phyloP scores from a whole-genome alignment of 169 alveolate species.

The Plasmodium berghei region DNA sequence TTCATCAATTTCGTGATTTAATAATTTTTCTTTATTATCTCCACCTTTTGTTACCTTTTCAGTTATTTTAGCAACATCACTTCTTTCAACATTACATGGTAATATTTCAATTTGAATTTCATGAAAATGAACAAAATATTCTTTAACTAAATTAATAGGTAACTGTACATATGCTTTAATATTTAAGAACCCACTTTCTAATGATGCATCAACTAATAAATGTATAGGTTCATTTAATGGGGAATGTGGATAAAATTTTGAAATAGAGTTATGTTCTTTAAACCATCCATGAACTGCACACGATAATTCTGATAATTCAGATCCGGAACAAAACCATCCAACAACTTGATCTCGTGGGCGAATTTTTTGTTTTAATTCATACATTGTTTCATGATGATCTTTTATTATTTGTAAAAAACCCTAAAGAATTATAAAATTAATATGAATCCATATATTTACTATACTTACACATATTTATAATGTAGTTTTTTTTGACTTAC shows the following conservation, averaged over 20 bases:
- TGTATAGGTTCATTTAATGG: conserved; percentile 92
- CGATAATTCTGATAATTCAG: conserved; percentile 92
- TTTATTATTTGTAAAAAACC: conserved; percentile 93
- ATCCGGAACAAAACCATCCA: conserved; percentile 94
- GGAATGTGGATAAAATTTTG: conserved; percentile 92
- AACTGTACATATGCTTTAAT: conserved; percentile 90
- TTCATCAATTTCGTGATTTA: conserved; percentile 65
- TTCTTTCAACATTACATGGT: conserved; percentile 77
- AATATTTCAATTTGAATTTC: conserved; percentile 88
- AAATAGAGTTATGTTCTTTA: conserved; percentile 88
- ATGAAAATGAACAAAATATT: conserved; percentile 90
- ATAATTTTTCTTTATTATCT: conserved; percentile 38
- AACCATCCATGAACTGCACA: conserved; percentile 95
- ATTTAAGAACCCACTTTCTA: conserved; percentile 89
- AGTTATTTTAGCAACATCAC: conserved; percentile 19
- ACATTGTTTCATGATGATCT: conserved; percentile 93
- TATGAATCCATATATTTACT: neutral
- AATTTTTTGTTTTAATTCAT: conserved; percentile 90
- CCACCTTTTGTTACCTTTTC: conserved; percentile 16
- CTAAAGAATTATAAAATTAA: conserved; percentile 18
- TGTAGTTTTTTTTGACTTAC: conserved; percentile 40
- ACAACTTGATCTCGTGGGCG: conserved; percentile 92
- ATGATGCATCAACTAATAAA: conserved; percentile 91
- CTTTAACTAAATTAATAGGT: conserved; percentile 87
- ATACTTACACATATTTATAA: neutral